Evolutionary conservation across 1,284 basidiomycete genomes (phyloP).

Genomic region (Megacollybia platyphylla): DNA sequence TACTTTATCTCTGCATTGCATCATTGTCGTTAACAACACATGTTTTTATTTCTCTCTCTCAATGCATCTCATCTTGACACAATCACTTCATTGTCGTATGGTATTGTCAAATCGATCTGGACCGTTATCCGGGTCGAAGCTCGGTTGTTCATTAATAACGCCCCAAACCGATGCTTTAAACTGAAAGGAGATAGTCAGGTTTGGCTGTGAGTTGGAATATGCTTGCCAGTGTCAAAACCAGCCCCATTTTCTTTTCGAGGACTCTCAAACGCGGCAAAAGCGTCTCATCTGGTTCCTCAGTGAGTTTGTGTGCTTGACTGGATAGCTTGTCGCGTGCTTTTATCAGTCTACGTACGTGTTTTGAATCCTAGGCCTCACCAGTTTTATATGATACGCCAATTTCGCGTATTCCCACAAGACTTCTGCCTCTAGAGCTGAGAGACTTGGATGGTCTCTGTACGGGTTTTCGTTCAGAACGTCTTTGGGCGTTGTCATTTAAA

Average conservation of each 20-base stretch:
- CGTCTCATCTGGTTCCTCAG: constrained; percentile 59
- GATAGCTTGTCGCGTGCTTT: constrained; percentile 31
- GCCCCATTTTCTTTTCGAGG: constrained; percentile 89
- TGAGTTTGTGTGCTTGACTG: constrained; percentile 42
- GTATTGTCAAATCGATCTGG: neutral
- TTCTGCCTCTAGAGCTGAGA: constrained; percentile 51
- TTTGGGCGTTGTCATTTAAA: constrained; percentile 1
- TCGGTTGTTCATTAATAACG: constrained; percentile 78
- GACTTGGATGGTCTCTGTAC: constrained; percentile 51
- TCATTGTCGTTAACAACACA: constrained; percentile 32
- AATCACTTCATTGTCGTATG: neutral
- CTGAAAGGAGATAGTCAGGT: constrained; percentile 23
- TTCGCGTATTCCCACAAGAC: constrained; percentile 76
- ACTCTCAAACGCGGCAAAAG: constrained; percentile 72
- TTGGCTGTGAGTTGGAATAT: neutral
- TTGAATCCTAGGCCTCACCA: constrained; percentile 29
- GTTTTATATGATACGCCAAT: constrained; percentile 56
- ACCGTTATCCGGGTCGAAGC: constrained; percentile 15
- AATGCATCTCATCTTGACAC: neutral
- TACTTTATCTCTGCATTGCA: constrained; percentile 33
- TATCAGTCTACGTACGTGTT: neutral
- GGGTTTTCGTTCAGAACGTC: constrained; percentile 49
- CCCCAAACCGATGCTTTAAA: constrained; percentile 96
- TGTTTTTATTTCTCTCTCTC: constrained; percentile 34
- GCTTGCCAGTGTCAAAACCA: constrained; percentile 79